Base-by-base conservation (phyloP, 2,329 filamentous ascomycete genomes). In the Microcyclospora tardicrescens region DNA sequence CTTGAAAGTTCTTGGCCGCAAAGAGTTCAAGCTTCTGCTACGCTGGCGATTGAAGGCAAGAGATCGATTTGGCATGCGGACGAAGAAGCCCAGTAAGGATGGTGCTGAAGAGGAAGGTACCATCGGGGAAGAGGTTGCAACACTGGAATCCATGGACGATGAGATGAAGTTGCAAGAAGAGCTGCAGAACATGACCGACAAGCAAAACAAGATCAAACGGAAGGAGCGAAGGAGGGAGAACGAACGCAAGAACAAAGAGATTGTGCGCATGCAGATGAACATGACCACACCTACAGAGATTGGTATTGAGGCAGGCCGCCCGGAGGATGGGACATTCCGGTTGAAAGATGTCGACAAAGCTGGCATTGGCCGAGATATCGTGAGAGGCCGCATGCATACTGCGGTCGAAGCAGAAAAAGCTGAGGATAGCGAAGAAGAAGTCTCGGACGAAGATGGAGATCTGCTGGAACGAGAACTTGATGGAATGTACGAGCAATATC, bases 221-320 rank as follows among this genome's bases (percentile, higher is more conserved):
- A 81, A 85, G 51, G 83, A 93, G 53, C 77, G 81, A 49, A 74
- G 87, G 47, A 83, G 73, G 52, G 86, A 93, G 43, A 98, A 98
- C 48, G 91, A 98, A 61, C 78, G 78, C 60, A 96, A 93, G 62
- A 84, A 91, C 51, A 91, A 84, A 51, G 91, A 96, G 48, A 85
- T 96, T 43, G 72, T 93, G n/a, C 79, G 91, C 28, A 81, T 98
- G 81, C 91, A 98, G 61, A 77, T 98, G 67, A 81, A 95, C 64
- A 98, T 98, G 91, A 81, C 80, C 2, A 83, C 86, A 1, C 91
- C 91, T 6, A 91, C 85, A 70, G 91, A 98, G 47, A 94, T 98
- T 46, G 91, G 91, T 54, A 75, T 93, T 65, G 91, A 58, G 31
- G 55, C 56, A 40, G 52, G 45, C 16, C 39, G 35, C 94, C 57